phyloP scores from a whole-genome alignment of 257 asterid species.

The Catharanthus roseus region DNA sequence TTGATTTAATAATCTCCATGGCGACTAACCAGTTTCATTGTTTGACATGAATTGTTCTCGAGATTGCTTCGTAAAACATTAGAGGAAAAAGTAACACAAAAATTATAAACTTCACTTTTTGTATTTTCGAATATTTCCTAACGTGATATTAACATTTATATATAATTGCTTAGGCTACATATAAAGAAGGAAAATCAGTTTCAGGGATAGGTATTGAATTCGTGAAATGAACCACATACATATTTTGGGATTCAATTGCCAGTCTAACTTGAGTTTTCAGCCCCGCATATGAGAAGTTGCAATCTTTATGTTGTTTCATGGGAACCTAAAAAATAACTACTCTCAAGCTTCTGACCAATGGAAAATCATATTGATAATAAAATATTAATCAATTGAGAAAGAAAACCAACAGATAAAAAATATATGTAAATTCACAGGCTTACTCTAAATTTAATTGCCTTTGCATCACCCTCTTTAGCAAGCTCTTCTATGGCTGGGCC shows the following conservation, averaged over 20 bases:
- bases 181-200: slow-evolving; percentile 4
- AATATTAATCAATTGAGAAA: background rate
- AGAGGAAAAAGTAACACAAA: background rate
- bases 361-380: slow-evolving; percentile 1
- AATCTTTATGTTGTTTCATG: slow-evolving; percentile 94
- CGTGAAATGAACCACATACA: slow-evolving; percentile 38
- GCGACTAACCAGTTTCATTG: background rate
- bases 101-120: background rate
- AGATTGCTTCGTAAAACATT: background rate
- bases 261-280: slow-evolving; percentile 97
- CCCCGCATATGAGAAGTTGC: slow-evolving; percentile 97
- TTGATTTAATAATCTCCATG: background rate
- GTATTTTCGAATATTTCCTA: background rate
- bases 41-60: background rate
- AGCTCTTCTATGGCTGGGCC: slow-evolving; percentile 97
- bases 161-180: background rate
- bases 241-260: slow-evolving; percentile 80
- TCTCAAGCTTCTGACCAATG: slow-evolving; percentile 18
- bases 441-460: slow-evolving; percentile 62
- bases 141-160: background rate
- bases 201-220: background rate
- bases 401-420: background rate
- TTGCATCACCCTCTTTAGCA: slow-evolving; percentile 84
- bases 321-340: slow-evolving; percentile 59
- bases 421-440: slow-evolving; percentile 20